A percentile compares a stretch with the other conserved stretches of the same genome.
These are phyloP conservation scores for Wickerhamomyces silvicola DNA, from an alignment of 805 yeast genomes.

Conservation along the genomic window DNA sequence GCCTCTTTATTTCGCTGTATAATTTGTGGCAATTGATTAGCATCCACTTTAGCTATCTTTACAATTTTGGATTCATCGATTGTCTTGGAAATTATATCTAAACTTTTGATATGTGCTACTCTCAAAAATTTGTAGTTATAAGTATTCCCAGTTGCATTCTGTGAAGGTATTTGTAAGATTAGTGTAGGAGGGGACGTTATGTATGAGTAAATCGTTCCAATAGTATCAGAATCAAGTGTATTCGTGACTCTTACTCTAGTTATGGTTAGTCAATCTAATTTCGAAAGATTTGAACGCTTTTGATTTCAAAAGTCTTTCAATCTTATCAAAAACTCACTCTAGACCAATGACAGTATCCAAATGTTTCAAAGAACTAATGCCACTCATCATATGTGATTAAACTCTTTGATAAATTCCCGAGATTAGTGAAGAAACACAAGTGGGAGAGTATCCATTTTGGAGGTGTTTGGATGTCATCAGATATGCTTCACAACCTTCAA, in stretches of 20 bases:
- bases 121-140: constrained; percentile 45
- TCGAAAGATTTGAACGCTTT: too few relatives aligned
- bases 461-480: constrained; percentile 5
- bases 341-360: constrained; percentile 9
- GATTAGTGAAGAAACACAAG: neutral
- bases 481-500: too few relatives aligned
- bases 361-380: constrained; percentile 4
- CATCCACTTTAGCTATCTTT: constrained; percentile 11
- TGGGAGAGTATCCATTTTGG: too few relatives aligned
- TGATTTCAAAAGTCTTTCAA: too few relatives aligned
- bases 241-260: constrained; percentile 54
- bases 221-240: constrained; percentile 45
- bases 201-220: constrained; percentile 62
- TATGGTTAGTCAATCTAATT: neutral
- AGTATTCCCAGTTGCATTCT: constrained; percentile 6
- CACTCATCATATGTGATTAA: constrained; percentile 3
- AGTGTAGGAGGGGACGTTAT: constrained; percentile 36
- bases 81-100: constrained; percentile 39
- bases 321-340: constrained; percentile 10
- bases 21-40: constrained; percentile 10
- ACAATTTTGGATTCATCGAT: constrained; percentile 16
- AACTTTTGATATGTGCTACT: constrained; percentile 48
- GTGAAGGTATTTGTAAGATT: constrained; percentile 20
- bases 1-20: constrained; percentile 15
- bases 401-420: neutral